Evolutionary conservation across 371 early-diverging fungal species (phyloP), one percentile per base, ranked within the genome.

Genomic region (Nematocida displodere): DNA sequence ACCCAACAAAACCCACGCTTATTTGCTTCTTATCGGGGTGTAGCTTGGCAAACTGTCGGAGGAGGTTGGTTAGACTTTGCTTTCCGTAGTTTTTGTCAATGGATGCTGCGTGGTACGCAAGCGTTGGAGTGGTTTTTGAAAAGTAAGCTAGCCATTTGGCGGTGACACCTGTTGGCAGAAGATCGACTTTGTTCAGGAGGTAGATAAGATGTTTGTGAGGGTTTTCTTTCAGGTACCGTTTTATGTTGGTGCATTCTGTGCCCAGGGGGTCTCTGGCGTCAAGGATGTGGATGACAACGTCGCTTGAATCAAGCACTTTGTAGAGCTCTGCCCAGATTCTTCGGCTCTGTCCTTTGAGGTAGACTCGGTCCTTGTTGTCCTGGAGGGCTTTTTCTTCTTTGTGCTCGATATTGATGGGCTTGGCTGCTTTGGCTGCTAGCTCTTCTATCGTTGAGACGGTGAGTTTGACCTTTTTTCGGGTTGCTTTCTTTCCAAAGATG

Each of bases 311-410:
- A 42, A 98, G 89, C 47, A 95, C 96, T 87, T 98, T 98, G 87
- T 97, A 96, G 47, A 98, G 84, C 82, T 98, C 99, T 81, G 89
- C 90, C 97, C 97, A 99, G 58, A 97, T 97, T 82, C 97, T 90
- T 82, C 90, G 91, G 28, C 94, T 94, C 82, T 93, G 92, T 75
- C 97, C 97, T 64, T 64, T 77, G 22, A 37, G 24, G 42, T 56
- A 54, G 31, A 24, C 34, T 40, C 34, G 87, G 36, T 87, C 89
- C 77, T 91, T 91, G 66, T 53, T 39, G 80, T 85, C 71, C 82
- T 82, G 59, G 86, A 86, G 64, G 82, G 93, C 58, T 58, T 62
- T 54, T 28, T 71, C 71, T 34, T 67, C 52, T 54, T 49, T 48
- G 13, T 7, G 15, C 11, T 11, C 34, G 22, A 8, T 47, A 11